Base-by-base conservation (phyloP, 2,329 filamentous ascomycete genomes). In the Massarina eburnea region DNA sequence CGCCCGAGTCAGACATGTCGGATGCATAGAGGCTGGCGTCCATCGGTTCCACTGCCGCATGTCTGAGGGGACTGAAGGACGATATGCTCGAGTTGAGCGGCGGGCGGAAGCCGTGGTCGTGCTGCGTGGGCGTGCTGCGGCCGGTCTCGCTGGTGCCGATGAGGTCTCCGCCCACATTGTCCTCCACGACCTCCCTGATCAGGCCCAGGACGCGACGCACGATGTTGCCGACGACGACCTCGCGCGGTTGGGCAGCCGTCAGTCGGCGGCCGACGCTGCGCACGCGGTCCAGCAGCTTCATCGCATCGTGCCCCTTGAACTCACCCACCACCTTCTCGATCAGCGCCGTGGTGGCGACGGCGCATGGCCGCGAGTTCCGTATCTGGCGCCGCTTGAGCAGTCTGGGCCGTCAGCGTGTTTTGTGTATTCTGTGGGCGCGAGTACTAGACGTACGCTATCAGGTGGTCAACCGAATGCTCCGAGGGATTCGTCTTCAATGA, bases 201-300 rank as follows among this genome's bases (percentile, higher is more conserved):
- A 99, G 79, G 34, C 91, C 89, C 29, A 99, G 76, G 2, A 97
- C 88, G 51, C 94, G 85, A 49, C 91, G 84, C 37, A 96, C 89
- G 57, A 99, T 91, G 64, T 99, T 99, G 41, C 91, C 92, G 35
- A 96, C 90, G 4, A 91, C 89, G 58, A 96, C 85, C 73, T 97
- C 94, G 49, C 87, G 83, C 14, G 92, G 92, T 61, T 95, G 90
- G 7, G 94, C 91, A 44, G 86, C 82, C 27, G 88, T 85, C 34
- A 99, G 78, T 44, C 84, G 82, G 58, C 84, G 81, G 45, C 94
- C 94, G 19, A 92, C 84, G 48, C 84, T 80, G 54, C 88, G 85
- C 51, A 99, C 85, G 55, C 89, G 85, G 58, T 86, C 82, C 48
- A 97, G 83, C 40, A 99, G 83, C 61, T 86, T 84, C 39, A 84